Conservation (phyloP, 225 moss, liverwort and hornwort genomes). For the Straminergon stramineum region DNA sequence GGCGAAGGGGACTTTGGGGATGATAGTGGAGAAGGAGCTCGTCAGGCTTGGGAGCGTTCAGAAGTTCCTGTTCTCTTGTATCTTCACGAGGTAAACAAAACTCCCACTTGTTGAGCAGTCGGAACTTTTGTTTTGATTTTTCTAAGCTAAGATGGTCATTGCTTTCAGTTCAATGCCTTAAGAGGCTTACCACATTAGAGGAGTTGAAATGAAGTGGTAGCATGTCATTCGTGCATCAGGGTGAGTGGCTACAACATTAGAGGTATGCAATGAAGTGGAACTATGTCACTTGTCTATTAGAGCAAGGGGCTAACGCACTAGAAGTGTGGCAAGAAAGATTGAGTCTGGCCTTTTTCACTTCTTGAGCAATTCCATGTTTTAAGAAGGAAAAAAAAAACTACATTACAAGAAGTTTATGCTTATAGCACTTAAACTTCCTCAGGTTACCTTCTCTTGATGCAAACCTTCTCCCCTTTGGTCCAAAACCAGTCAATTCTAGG, state of each 20-base stretch:
- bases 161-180: background rate
- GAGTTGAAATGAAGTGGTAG: background rate
- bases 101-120: background rate
- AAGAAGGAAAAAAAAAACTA: background rate
- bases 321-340: background rate
- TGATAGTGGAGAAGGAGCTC: constrained; percentile 1
- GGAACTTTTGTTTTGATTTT: background rate
- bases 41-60: constrained; percentile 43
- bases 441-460: background rate
- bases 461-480: background rate
- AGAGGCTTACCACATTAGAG: background rate
- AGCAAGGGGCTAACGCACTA: background rate
- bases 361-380: background rate
- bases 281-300: too few relatives aligned
- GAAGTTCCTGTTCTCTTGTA: constrained; percentile 70
- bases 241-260: background rate
- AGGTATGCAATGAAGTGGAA: background rate
- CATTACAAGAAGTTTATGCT: background rate
- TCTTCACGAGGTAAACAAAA: constrained; percentile 57
- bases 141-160: background rate
- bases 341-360: background rate
- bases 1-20: constrained; percentile 17
- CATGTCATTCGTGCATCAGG: background rate
- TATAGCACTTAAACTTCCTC: too few relatives aligned
- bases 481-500: background rate